A percentile compares a stretch with the other conserved stretches of the same genome.
Conservation (phyloP, 345 rosid genomes). For the Rhodamnia argentea region DNA sequence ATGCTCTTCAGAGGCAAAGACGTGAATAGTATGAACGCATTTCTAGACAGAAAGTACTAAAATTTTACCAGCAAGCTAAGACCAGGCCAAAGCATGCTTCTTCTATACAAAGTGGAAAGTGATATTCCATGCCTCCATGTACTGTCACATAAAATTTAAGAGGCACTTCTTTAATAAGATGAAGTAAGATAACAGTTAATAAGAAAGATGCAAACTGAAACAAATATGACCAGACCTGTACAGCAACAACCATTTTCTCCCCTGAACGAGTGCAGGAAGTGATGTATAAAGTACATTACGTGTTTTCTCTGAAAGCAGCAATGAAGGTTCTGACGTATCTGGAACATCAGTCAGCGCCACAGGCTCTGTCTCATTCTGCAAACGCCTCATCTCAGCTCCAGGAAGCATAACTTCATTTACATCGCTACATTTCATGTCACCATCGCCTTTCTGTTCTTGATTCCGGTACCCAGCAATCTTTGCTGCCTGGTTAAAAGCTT, state of each 20-base stretch:
- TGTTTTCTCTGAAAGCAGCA: conserved; percentile 63
- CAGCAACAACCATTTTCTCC: conserved; percentile 88
- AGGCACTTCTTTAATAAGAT: background rate
- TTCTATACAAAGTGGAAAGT: conserved; percentile 77
- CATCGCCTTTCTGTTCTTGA: conserved; percentile 37
- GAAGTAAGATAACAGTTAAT: background rate
- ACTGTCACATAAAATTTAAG: conserved; percentile 20
- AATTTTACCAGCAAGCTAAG: conserved; percentile 62
- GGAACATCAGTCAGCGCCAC: conserved; percentile 21
- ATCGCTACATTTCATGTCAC: conserved; percentile 26
- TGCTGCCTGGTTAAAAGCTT: conserved; percentile 42
- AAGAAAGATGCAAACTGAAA: background rate
- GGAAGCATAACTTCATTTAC: conserved; percentile 21
- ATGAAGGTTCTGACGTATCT: conserved; percentile 65
- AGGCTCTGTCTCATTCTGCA: conserved; percentile 30
- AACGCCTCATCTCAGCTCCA: conserved; percentile 50
- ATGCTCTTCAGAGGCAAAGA: background rate
- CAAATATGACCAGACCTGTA: conserved; percentile 42
- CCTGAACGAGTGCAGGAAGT: conserved; percentile 84
- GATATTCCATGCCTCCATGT: conserved; percentile 99
- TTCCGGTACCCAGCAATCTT: conserved; percentile 32
- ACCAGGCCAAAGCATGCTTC: conserved; percentile 97
- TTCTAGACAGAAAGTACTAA: background rate
- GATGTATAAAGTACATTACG: conserved; percentile 52
- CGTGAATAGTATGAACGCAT: background rate